A percentile compares a stretch with the other conserved stretches of the same genome.
Conservation (phyloP, 2,329 filamentous ascomycete species). For the Pyrenophora tritici-repentis region DNA sequence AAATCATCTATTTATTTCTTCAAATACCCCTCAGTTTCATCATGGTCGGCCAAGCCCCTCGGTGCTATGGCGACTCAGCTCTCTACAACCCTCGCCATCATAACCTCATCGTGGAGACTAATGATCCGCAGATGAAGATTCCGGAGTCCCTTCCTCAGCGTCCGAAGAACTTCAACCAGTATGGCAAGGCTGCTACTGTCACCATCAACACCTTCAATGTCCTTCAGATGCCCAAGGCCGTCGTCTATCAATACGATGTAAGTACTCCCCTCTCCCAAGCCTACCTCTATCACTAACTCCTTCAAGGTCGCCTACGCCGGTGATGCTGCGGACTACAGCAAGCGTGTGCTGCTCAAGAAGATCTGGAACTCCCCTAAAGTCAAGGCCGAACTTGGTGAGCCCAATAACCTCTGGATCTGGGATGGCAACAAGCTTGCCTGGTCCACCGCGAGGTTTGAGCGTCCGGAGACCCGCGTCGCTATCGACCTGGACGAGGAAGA, state of each 20-base stretch:
- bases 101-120: slow-evolving; percentile 29
- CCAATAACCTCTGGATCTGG: slow-evolving; percentile 66
- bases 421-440: slow-evolving; percentile 88
- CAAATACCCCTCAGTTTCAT: slow-evolving; percentile 1
- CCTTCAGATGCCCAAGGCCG: slow-evolving; percentile 60
- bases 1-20: background rate
- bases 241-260: slow-evolving; percentile 85
- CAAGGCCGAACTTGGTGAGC: slow-evolving; percentile 57
- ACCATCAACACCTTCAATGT: slow-evolving; percentile 78
- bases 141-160: slow-evolving; percentile 40
- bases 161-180: slow-evolving; percentile 45
- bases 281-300: slow-evolving; percentile 12
- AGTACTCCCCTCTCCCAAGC: slow-evolving; percentile 46
- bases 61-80: slow-evolving; percentile 18
- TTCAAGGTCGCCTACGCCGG: slow-evolving; percentile 66
- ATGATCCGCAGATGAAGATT: slow-evolving; percentile 25
- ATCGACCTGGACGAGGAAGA: slow-evolving; percentile 76
- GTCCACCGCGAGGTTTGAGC: slow-evolving; percentile 48
- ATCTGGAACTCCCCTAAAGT: slow-evolving; percentile 72
- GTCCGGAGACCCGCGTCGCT: slow-evolving; percentile 49
- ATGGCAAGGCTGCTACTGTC: slow-evolving; percentile 49
- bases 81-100: slow-evolving; percentile 23
- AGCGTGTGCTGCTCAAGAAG: slow-evolving; percentile 71
- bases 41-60: slow-evolving; percentile 9
- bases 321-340: slow-evolving; percentile 60